phyloP scores from a whole-genome alignment of 2,329 filamentous ascomycete genomes.

The Arthrocladium fulminans region DNA sequence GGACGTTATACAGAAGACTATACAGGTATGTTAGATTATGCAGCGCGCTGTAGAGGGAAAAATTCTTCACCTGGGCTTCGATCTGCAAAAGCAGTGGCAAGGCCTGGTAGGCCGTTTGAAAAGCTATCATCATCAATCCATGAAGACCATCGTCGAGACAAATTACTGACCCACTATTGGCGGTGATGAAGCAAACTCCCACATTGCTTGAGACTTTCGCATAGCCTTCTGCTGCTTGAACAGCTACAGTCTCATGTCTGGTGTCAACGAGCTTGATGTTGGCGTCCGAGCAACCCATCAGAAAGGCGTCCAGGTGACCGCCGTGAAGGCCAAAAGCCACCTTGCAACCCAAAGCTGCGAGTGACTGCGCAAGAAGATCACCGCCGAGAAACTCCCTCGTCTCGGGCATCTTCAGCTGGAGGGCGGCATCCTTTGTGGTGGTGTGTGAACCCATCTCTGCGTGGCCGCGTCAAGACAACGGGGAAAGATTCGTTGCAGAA shows the following conservation, averaged over 20 bases:
- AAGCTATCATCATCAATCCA: too few relatives aligned
- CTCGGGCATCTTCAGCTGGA: conserved; percentile 23
- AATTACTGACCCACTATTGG: conserved; percentile 38
- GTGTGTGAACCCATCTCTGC: conserved; percentile 4
- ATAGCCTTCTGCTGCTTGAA: conserved; percentile 42
- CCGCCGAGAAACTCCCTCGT: conserved; percentile 37
- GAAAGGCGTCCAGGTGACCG: conserved; percentile 41
- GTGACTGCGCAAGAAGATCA: conserved; percentile 39
- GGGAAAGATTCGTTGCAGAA: too few relatives aligned
- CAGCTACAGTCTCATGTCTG: conserved; percentile 40
- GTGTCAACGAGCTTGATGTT: conserved; percentile 39
- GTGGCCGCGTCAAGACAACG: too few relatives aligned
- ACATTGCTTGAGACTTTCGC: conserved; percentile 37
- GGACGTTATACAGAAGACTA: conserved; percentile 39
- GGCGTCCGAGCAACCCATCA: conserved; percentile 34
- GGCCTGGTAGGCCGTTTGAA: conserved; percentile 38
- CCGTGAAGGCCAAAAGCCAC: conserved; percentile 42
- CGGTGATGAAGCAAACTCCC: conserved; percentile 41
- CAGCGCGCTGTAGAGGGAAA: too few relatives aligned
- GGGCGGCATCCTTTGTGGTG: conserved; percentile 4
- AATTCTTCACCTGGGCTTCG: too few relatives aligned
- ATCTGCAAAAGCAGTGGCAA: conserved; percentile 40
- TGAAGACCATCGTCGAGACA: too few relatives aligned
- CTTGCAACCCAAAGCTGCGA: conserved; percentile 34
- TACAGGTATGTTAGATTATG: too few relatives aligned